Base-by-base conservation (phyloP, 176 grass and related monocot species). In the Ensete glaucum region DNA sequence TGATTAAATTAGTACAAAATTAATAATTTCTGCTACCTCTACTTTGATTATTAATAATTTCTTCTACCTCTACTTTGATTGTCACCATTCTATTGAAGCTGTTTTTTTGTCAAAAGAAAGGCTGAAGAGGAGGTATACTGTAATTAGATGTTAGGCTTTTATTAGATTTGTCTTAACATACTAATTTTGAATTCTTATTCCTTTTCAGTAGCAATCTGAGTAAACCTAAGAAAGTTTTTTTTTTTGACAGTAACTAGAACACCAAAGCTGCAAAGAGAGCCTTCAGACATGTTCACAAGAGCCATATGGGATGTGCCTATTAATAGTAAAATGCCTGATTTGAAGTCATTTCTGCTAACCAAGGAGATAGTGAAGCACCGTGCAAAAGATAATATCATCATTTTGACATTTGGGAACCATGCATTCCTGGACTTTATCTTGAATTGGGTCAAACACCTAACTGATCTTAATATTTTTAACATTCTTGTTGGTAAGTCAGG, bases 361-460 rank as follows among this genome's bases (percentile, higher is more conserved):
- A 83, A 83, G 21, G 76, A 82, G 50, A 94, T 91, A 88, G 88
- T 89, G 69, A 50, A 85, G 49, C 66, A 82, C 27, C 90, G 82
- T 27, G 95, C 82, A 27, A 81, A 86, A 67, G 82, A 54, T 52
- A 92, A 90, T 67, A 82, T 83, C 52, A 94, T 99, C 29, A 81
- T 94, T 55, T 83, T 99, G 50, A 94, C 90, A 43, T 99, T 99
- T 67, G 95, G 90, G 48, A 99, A 94, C 76, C 67, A 89, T 62
- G 90, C 95, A 53, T 99, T 91, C 77, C 76, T 94, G 64, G 95
- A 99, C 78, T 99, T 99, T 54, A 84, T 99, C 83, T 76, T 94
- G 75, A 99, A 83, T 63, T 99, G 95, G 95, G 83, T 80, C 60
- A 88, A 79, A 69, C 90, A 94, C 81, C 82, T 99, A 64, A 94